These are phyloP conservation scores for Gigaspora rosea DNA, from an alignment of 192 early-diverging fungal genomes.

Conservation along the genomic window DNA sequence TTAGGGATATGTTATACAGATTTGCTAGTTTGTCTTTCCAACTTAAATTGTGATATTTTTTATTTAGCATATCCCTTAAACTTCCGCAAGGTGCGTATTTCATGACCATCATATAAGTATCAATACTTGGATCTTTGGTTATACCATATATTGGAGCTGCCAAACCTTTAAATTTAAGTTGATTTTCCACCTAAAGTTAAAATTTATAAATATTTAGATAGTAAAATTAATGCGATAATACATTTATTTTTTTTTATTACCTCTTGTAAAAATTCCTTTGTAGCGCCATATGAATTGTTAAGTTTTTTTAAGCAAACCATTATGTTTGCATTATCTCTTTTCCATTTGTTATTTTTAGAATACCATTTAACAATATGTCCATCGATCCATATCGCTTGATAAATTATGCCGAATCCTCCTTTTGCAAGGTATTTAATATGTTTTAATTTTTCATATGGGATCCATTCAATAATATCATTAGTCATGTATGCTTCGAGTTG, in stretches of 20 bases:
- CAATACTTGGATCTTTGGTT: neutral
- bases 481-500: neutral
- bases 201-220: neutral
- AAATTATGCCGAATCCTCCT: slow-evolving; percentile 11
- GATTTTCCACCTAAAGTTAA: neutral
- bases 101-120: slow-evolving; percentile 8
- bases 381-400: slow-evolving; percentile 5
- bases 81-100: neutral
- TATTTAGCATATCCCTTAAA: neutral
- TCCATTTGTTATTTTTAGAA: neutral
- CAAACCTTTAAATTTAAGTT: neutral
- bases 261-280: neutral
- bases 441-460: slow-evolving; percentile 6
- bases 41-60: neutral
- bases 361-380: neutral
- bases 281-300: neutral
- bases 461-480: neutral
- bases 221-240: neutral
- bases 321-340: neutral
- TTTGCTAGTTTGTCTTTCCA: neutral
- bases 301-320: slow-evolving; percentile 14
- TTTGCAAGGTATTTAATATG: neutral
- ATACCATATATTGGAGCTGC: neutral
- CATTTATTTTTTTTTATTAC: neutral
- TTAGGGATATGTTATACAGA: neutral